Evolutionary conservation across 78 protist species (phyloP).

Genomic region (Paulinella micropora): DNA sequence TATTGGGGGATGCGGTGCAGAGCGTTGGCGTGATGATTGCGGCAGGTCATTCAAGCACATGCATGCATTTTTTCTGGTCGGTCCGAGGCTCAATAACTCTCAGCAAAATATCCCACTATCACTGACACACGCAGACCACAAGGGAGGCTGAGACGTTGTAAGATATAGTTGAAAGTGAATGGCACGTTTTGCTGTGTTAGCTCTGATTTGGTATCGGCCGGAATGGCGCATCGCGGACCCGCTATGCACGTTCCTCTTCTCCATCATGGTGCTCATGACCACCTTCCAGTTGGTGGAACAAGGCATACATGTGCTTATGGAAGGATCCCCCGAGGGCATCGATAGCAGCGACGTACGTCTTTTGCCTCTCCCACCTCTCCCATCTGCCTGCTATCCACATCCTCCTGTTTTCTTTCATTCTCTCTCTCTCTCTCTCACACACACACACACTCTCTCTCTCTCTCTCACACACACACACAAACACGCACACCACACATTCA

Average conservation of each 20-base stretch:
- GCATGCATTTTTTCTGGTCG: too few relatives aligned
- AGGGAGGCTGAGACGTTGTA: too few relatives aligned
- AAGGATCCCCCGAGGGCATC: conserved; percentile 34
- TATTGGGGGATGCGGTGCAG: conserved; percentile 59
- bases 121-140: too few relatives aligned
- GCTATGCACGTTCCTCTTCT: conserved; percentile 48
- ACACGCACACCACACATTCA: too few relatives aligned
- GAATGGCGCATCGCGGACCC: conserved; percentile 58
- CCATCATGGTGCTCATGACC: conserved; percentile 47
- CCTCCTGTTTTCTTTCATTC: neutral
- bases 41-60: too few relatives aligned
- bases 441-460: neutral
- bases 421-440: neutral
- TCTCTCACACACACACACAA: neutral
- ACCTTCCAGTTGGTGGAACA: conserved; percentile 33
- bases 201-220: conserved; percentile 16
- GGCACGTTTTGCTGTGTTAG: too few relatives aligned
- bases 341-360: neutral
- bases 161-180: too few relatives aligned
- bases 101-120: too few relatives aligned
- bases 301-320: conserved; percentile 33
- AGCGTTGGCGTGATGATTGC: conserved; percentile 59
- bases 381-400: neutral
- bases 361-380: neutral
- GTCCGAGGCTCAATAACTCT: too few relatives aligned